These are phyloP conservation scores for Hawksworthiomyces lignivorus DNA, from an alignment of 2,329 filamentous ascomycete species.

Conservation along the genomic window DNA sequence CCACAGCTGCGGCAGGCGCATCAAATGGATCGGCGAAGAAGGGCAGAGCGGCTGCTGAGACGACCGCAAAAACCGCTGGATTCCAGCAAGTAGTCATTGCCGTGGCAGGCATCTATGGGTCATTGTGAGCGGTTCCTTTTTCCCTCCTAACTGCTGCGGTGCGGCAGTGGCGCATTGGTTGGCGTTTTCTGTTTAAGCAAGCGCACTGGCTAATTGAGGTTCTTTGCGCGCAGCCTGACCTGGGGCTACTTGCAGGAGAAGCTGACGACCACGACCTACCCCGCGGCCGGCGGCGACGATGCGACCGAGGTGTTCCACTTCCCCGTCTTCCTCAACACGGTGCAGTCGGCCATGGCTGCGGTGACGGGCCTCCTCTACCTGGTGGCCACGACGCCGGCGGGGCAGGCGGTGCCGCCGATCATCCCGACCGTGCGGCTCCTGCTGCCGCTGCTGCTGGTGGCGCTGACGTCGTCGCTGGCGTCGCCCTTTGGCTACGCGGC, in stretches of 20 bases:
- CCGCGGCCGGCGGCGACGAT: conserved; percentile 16
- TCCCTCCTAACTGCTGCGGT: no score
- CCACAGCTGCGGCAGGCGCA: conserved; percentile 21
- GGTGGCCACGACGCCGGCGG: conserved; percentile 49
- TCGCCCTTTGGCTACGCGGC: conserved; percentile 94
- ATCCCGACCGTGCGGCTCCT: conserved; percentile 73
- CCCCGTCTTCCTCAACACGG: conserved; percentile 90
- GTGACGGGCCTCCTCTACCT: conserved; percentile 78
- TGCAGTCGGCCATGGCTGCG: conserved; percentile 86
- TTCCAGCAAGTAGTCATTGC: conserved; percentile 72
- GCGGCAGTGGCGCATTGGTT: not conserved
- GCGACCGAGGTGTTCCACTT: conserved; percentile 73
- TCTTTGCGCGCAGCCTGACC: conserved; percentile 54
- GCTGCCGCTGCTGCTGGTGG: conserved; percentile 72
- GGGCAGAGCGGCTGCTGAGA: conserved; percentile 17
- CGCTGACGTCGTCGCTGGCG: conserved; percentile 78
- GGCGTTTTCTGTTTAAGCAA: not conserved
- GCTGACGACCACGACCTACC: conserved; percentile 84
- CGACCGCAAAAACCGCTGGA: conserved; percentile 34
- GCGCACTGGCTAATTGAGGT: not conserved
- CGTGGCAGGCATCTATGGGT: conserved; percentile 92
- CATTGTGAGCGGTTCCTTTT: conserved; percentile 64
- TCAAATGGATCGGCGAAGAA: conserved; percentile 22
- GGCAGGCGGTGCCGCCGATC: conserved; percentile 50
- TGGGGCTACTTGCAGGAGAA: conserved; percentile 97